Evolutionary conservation across 2,329 filamentous ascomycete genomes (phyloP).

Genomic region (Pseudogymnoascus sp.): DNA sequence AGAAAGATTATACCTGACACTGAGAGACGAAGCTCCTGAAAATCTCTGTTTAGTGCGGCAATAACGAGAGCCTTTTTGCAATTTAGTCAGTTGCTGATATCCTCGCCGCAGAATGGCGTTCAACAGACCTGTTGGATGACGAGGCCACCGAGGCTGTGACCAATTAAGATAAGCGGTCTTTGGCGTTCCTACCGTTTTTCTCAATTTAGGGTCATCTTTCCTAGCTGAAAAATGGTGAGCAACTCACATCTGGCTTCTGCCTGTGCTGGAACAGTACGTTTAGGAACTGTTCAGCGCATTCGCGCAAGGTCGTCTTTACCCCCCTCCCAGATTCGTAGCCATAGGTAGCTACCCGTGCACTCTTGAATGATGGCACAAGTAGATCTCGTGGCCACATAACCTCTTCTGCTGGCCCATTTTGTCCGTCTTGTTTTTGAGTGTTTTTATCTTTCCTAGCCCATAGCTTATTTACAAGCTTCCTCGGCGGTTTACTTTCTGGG

Average conservation of each 20-base stretch:
- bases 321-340: conserved; percentile 17
- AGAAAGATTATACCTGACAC: conserved; percentile 17
- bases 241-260: conserved; percentile 14
- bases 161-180: conserved; percentile 17
- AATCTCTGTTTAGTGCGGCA: conserved; percentile 9
- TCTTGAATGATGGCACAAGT: conserved; percentile 14
- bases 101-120: not conserved
- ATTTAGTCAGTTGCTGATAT: not conserved
- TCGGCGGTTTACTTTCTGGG: not conserved
- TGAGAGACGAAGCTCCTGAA: conserved; percentile 14
- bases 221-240: not conserved
- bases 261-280: conserved; percentile 14
- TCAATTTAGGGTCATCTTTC: not conserved
- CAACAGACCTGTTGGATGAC: conserved; percentile 16
- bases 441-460: conserved; percentile 11
- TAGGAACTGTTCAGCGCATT: conserved; percentile 15
- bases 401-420: conserved; percentile 11
- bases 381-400: conserved; percentile 17
- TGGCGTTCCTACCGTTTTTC: conserved; percentile 12
- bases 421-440: not conserved
- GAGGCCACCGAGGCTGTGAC: conserved; percentile 17
- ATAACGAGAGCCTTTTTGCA: conserved; percentile 14
- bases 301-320: conserved; percentile 15
- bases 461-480: conserved; percentile 10
- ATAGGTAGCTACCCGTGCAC: conserved; percentile 17